Percentiles rank a stretch among this genome's conserved stretches.
Evolutionary conservation across 805 yeast species (phyloP).

Genomic region (Candida alai): DNA sequence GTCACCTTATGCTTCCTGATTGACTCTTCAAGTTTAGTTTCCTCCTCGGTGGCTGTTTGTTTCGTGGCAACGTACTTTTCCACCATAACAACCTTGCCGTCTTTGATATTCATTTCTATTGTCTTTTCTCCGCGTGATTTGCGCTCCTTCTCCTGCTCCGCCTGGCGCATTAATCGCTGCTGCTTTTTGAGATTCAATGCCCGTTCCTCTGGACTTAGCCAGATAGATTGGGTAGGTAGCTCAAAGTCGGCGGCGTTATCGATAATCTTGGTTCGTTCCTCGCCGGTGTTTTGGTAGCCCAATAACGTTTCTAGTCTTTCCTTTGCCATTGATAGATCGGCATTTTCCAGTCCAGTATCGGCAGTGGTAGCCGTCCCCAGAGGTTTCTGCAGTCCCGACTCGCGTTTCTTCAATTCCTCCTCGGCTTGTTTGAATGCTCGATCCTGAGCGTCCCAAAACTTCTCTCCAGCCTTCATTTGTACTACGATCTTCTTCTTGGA

Average conservation of each 20-base stretch:
- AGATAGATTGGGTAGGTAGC: conserved; percentile 50
- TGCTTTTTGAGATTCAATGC: conserved; percentile 85
- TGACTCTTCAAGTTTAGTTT: conserved; percentile 34
- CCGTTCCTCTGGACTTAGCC: conserved; percentile 86
- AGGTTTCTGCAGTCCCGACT: conserved; percentile 35
- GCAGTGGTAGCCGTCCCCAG: conserved; percentile 44
- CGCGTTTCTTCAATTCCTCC: conserved; percentile 24
- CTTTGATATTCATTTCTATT: conserved; percentile 70
- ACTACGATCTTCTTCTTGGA: conserved; percentile 46
- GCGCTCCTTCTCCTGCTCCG: conserved; percentile 57
- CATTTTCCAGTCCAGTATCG: conserved; percentile 40
- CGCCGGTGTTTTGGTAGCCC: conserved; percentile 79
- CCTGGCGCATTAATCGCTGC: conserved; percentile 66
- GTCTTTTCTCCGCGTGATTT: conserved; percentile 73
- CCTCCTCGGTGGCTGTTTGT: conserved; percentile 27
- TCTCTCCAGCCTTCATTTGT: conserved; percentile 55
- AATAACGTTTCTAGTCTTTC: conserved; percentile 68
- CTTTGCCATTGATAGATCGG: conserved; percentile 66
- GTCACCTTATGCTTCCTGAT: conserved; percentile 25
- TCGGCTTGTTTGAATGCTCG: conserved; percentile 59
- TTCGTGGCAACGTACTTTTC: conserved; percentile 32
- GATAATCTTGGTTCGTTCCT: conserved; percentile 86
- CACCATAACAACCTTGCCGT: conserved; percentile 72
- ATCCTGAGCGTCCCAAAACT: conserved; percentile 67
- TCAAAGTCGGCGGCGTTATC: conserved; percentile 92